Conservation (phyloP, 306 rosid species). For the Chamaecrista fasciculata region DNA sequence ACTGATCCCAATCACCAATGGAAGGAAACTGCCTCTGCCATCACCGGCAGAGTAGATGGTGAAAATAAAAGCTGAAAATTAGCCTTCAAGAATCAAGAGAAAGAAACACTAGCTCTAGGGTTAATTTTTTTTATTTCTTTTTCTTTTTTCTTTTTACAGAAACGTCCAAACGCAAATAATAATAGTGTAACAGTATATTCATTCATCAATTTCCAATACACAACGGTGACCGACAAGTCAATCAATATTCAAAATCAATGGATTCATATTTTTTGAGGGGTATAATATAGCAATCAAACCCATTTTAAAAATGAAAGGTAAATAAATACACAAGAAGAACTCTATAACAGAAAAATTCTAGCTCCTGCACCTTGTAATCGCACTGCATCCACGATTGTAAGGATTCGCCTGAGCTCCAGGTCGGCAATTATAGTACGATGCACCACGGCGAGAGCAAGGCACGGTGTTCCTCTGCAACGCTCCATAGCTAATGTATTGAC, state of each 20-base stretch:
- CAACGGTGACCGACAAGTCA: conserved; percentile 11
- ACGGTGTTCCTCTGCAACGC: conserved; percentile 93
- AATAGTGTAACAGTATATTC: not conserved
- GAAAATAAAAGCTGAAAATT: not conserved
- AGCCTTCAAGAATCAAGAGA: not conserved
- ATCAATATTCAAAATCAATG: conserved; percentile 27
- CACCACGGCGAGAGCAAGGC: conserved; percentile 74
- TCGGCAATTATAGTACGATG: conserved; percentile 57
- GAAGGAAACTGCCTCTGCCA: not conserved
- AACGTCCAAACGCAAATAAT: not conserved
- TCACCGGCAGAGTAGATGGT: not conserved
- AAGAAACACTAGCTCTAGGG: no score
- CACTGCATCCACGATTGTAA: conserved; percentile 85
- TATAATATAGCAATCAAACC: conserved; percentile 44
- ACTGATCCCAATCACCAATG: not conserved
- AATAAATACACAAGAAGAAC: not conserved
- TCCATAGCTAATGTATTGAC: conserved; percentile 86
- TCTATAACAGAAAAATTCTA: conserved; percentile 26
- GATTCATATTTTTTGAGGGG: conserved; percentile 24
- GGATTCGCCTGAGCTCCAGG: conserved; percentile 95
- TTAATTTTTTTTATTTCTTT: not conserved
- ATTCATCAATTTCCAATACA: conserved; percentile 26
- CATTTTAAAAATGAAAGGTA: conserved; percentile 11
- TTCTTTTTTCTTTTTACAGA: not conserved
- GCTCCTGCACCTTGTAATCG: conserved; percentile 92